Evolutionary conservation across 2,329 filamentous ascomycete species (phyloP), one percentile per base, ranked within the genome.

Genomic region (Berkeleyomyces basicola): DNA sequence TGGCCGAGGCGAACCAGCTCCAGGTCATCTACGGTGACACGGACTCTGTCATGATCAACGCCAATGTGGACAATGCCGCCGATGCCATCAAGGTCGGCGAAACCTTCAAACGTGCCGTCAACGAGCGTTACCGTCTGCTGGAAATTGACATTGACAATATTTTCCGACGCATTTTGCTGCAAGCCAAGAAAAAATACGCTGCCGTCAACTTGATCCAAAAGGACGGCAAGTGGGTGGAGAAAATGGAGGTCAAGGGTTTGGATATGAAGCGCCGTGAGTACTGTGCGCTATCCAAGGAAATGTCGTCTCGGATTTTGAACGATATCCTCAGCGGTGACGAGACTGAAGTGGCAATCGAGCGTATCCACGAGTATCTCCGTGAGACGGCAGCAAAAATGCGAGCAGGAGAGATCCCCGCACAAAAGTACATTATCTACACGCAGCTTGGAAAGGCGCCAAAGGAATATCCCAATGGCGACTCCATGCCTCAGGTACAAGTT

Each of bases 21-120:
- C 88, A 93, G 70, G 93, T 99, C 72, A 97, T 99, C 66, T 99
- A 99, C 69, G 93, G 93, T 76, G 93, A 99, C 74, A 99, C 93
- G 10, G 93, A 99, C 74, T 99, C 93, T 7, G 93, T 99, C 75
- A 99, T 99, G 93, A 97, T 99, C 78, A 99, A 99, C 71, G 95
- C 93, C 66, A 97, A 97, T 70, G 90, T 93, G 62, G 89, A 96
- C 74, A 95, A 88, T 67, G 87, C 97, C 39, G 84, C 88, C 40
- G 90, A 95, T 69, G 93, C 93, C 1, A 77, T 96, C 68, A 91
- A 88, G 70, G 87, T 99, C 60, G 95, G 93, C 63, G 85, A 90
- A 53, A 90, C 97, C 66, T 97, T 99, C 79, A 97, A 96, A 76
- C 86, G 84, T 69, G 83, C 89, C 33, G 93, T 99, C 74, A 99